These are phyloP conservation scores for Coemansia sp. DNA, from an alignment of 192 early-diverging fungal genomes.

Conservation along the genomic window DNA sequence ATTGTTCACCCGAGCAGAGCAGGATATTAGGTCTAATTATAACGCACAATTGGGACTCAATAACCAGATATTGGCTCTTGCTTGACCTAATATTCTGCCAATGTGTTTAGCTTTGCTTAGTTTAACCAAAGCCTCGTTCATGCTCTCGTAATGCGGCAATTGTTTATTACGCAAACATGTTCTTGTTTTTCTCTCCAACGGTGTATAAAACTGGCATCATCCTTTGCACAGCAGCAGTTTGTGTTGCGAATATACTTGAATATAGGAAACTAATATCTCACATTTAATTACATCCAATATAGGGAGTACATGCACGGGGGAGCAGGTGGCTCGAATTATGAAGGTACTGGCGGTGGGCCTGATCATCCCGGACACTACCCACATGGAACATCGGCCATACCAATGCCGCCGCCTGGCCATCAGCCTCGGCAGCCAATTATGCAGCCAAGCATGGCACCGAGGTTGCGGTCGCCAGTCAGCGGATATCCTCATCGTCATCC, in stretches of 20 bases:
- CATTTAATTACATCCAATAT: background rate
- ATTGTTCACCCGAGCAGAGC: conserved; percentile 8
- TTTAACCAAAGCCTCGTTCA: conserved; percentile 2
- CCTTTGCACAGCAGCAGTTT: background rate
- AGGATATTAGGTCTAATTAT: conserved; percentile 15
- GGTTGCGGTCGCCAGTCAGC: conserved; percentile 6
- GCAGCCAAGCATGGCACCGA: conserved; percentile 10
- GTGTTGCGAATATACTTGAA: background rate
- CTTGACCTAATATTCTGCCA: background rate
- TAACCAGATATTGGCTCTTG: conserved; percentile 1
- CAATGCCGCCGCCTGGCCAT: conserved; percentile 21
- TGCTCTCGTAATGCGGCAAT: conserved; percentile 7
- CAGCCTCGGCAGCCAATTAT: conserved; percentile 12
- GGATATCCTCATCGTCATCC: conserved; percentile 14
- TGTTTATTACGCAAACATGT: background rate
- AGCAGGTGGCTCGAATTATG: conserved; percentile 4
- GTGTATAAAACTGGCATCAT: background rate
- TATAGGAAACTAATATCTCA: background rate
- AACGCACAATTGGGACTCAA: conserved; percentile 11
- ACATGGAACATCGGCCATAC: conserved; percentile 29
- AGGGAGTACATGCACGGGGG: conserved; percentile 19
- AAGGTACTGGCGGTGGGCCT: conserved; percentile 5
- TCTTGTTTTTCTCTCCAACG: background rate
- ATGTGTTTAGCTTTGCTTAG: background rate
- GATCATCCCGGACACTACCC: conserved; percentile 7